These are phyloP conservation scores for Globisporangium sylvaticum DNA, from an alignment of 352 stramenopile species.

Conservation along the genomic window DNA sequence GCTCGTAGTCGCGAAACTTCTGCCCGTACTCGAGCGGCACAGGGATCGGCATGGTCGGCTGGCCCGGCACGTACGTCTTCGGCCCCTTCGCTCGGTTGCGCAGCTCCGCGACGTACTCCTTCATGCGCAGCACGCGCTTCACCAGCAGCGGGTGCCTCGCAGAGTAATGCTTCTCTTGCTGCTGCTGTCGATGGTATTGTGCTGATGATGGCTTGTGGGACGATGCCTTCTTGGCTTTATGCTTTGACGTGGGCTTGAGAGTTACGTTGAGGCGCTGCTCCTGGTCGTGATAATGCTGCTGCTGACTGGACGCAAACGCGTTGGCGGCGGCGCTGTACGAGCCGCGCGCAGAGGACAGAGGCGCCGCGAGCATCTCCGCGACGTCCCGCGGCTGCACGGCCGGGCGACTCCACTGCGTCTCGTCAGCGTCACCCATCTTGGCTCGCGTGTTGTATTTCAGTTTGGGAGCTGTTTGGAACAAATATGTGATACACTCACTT, in stretches of 20 bases:
- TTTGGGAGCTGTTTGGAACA: neutral
- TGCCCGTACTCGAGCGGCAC: slow-evolving; percentile 15
- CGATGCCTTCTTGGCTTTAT: neutral
- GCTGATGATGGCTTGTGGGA: neutral
- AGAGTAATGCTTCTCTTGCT: neutral
- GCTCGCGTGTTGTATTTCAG: neutral
- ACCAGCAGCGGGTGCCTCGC: neutral
- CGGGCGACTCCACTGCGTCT: slow-evolving; percentile 7
- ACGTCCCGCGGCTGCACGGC: slow-evolving; percentile 10
- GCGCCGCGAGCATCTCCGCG: neutral
- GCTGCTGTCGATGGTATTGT: neutral
- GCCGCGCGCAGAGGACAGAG: neutral
- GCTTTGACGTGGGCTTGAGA: neutral
- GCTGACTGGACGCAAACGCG: neutral
- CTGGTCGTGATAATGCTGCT: neutral
- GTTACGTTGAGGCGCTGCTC: neutral
- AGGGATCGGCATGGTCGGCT: slow-evolving; percentile 10
- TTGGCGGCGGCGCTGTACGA: neutral
- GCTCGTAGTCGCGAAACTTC: slow-evolving; percentile 19
- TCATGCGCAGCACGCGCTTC: slow-evolving; percentile 1
- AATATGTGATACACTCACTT: neutral
- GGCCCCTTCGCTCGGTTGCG: neutral
- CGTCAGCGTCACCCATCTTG: neutral
- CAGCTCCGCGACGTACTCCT: slow-evolving; percentile 7
- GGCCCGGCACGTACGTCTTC: neutral